A percentile compares a stretch with the other conserved stretches of the same genome.
phyloP scores from a whole-genome alignment of 2,329 filamentous ascomycete species.

The Cryphonectria japonica region DNA sequence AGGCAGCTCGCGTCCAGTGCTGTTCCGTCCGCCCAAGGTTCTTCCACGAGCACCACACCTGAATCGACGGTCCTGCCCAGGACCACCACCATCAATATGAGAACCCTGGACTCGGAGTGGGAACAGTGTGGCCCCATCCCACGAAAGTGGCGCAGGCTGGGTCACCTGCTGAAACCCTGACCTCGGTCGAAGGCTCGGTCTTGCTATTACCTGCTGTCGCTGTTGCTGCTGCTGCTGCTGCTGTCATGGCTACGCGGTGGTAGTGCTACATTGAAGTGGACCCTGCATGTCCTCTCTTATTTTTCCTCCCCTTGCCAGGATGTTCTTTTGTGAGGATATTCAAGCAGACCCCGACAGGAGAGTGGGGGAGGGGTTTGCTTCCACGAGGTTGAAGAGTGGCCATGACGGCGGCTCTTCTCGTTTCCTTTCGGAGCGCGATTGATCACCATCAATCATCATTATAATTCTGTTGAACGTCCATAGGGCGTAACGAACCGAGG shows the following conservation, averaged over 20 bases:
- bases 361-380: neutral
- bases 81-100: neutral
- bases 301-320: neutral
- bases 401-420: neutral
- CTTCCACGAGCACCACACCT: neutral
- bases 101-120: neutral
- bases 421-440: neutral
- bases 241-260: neutral
- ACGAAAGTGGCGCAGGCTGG: slow-evolving; percentile 6
- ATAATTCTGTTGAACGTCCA: neutral
- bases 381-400: neutral
- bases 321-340: slow-evolving; percentile 13
- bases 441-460: neutral
- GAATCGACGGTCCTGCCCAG: neutral
- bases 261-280: neutral
- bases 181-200: neutral
- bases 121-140: neutral
- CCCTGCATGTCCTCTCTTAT: neutral
- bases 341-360: slow-evolving; percentile 23
- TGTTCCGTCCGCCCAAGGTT: neutral
- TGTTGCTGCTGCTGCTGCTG: neutral
- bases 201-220: neutral
- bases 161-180: slow-evolving; percentile 2
- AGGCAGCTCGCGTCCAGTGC: neutral
- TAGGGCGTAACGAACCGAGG: neutral